These are phyloP conservation scores for Acanthamoeba divionensis DNA, from an alignment of 208 protist species.

Conservation along the genomic window DNA sequence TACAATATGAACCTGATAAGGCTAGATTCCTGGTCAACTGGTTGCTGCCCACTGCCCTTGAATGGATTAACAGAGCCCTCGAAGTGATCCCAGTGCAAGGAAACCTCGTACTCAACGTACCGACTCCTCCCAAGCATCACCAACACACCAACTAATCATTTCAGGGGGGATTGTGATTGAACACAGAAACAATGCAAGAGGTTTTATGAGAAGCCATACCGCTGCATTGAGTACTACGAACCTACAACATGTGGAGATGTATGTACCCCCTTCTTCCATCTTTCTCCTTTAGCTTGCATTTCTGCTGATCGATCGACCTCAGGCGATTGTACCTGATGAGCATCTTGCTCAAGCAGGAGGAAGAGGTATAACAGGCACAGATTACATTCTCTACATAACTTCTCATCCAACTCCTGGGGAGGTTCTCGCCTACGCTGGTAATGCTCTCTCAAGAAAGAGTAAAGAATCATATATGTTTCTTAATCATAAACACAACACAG, in stretches of 20 bases:
- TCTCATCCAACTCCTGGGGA: neutral
- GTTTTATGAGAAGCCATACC: neutral
- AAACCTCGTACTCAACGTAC: neutral
- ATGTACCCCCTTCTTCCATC: neutral
- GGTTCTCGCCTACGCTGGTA: neutral
- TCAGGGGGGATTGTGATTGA: neutral
- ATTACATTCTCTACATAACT: neutral
- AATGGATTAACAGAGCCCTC: no score
- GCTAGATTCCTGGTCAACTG: no score
- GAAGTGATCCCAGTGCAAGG: neutral
- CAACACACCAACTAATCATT: neutral
- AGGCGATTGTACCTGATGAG: neutral
- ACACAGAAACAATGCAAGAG: neutral
- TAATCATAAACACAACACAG: neutral
- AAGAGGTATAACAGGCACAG: neutral
- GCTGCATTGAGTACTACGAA: slow-evolving; percentile 30
- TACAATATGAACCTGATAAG: no score
- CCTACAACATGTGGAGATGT: neutral
- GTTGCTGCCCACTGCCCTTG: no score
- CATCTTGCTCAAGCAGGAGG: neutral
- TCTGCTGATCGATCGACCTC: neutral
- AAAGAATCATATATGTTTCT: neutral
- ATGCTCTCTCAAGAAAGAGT: no score
- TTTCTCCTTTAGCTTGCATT: neutral
- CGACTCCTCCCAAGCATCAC: neutral